Base-by-base conservation (phyloP, 768 basidiomycete species). In the Cantharellus anzutake region DNA sequence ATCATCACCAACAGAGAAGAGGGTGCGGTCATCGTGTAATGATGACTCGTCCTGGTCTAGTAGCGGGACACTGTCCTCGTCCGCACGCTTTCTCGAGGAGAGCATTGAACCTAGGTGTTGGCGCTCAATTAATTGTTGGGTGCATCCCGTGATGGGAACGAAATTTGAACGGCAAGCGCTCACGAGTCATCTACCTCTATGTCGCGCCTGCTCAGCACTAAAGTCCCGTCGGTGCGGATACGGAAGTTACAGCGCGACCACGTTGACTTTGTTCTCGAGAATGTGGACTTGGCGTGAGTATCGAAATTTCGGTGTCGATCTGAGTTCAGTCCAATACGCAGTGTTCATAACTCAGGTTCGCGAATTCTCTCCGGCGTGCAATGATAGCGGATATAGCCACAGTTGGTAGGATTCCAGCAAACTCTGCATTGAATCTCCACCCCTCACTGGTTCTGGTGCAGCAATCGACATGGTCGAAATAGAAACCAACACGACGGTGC, bases 401-500 rank as follows among this genome's bases (percentile, higher is more conserved):
- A 60, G 79, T 99, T 63, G 91, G 93, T 91, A 68, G 68, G 86
- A 75, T 35, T 14, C 39, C 35, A 4, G 40, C 50, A 20, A 52
- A 37, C 55, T 20, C 16, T 44, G 48, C 50, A 29, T 29, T 29
- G 37, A 37, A 41, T 37, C 50, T 40, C 44, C 7, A 55, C 20
- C 56, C 44, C 50, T 52, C 40, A 60, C 5, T 51, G 41, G 52
- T 4, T 11, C 41, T 56, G 29, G 20, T 37, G 29, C 66, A 97
- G 96, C 93, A 41, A 98, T 99, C 64, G 96, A 99, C 73, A 84
- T 94, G 72, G 94, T 98, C 5, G 86, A 91, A 70, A 85, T 98
- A 63, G 79, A 84, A 61, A 78, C 78, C 59, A 99, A 99, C 70
- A 91, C 90, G 3, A 82, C 88, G 2, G 93, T 96, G 2, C 73